A percentile compares a stretch with the other conserved stretches of the same genome.
These are phyloP conservation scores for Erythrophleum fordii DNA, from an alignment of 306 rosid genomes.

Conservation along the genomic window DNA sequence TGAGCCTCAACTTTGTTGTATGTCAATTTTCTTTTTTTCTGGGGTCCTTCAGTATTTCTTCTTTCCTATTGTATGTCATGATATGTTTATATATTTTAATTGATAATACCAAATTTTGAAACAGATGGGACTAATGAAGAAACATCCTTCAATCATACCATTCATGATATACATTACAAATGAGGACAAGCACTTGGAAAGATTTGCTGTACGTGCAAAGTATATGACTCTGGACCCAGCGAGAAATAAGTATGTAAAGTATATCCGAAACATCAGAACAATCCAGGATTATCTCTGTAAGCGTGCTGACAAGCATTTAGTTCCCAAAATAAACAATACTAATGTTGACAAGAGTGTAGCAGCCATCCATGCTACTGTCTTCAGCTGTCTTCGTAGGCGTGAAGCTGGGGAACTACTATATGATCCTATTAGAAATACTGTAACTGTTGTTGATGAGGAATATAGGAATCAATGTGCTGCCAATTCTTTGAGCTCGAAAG, in stretches of 20 bases:
- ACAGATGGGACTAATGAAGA: constrained; percentile 99
- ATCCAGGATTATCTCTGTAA: constrained; percentile 96
- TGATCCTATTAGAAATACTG: constrained; percentile 77
- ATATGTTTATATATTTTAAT: not conserved
- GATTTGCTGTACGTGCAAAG: constrained; percentile 98
- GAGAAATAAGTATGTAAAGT: constrained; percentile 94
- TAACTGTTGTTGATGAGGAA: constrained; percentile 85
- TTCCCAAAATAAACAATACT: constrained; percentile 96
- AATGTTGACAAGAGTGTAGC: constrained; percentile 99
- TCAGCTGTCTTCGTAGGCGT: constrained; percentile 93
- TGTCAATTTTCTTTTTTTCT: constrained; percentile 32
- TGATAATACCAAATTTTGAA: constrained; percentile 35
- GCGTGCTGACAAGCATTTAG: constrained; percentile 97
- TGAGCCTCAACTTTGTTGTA: constrained; percentile 97
- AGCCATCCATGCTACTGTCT: constrained; percentile 95
- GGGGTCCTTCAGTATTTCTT: constrained; percentile 11
- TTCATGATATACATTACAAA: constrained; percentile 92
- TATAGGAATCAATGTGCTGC: constrained; percentile 90
- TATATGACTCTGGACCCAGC: constrained; percentile 98
- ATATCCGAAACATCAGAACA: constrained; percentile 90
- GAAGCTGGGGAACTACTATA: constrained; percentile 83
- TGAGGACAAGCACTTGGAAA: constrained; percentile 95
- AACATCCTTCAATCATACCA: constrained; percentile 93
- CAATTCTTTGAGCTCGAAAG: constrained; percentile 88
- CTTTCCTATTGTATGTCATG: not conserved